phyloP scores from a whole-genome alignment of 1,284 basidiomycete genomes.

The Gomphus sp. region DNA sequence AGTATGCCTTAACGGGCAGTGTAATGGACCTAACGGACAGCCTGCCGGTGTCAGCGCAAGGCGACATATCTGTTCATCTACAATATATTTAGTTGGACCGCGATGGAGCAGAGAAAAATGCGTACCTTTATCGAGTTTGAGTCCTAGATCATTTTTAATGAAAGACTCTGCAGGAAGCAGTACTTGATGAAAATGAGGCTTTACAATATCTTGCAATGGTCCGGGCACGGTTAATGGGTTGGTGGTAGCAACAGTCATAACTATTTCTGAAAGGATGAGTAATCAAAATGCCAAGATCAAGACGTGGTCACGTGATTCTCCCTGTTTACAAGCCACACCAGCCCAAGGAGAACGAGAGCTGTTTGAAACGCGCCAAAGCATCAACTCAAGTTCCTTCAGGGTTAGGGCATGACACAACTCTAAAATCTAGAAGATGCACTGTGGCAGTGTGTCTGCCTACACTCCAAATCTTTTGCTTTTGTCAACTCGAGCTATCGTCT shows the following conservation, averaged over 20 bases:
- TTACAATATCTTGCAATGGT: conserved; percentile 63
- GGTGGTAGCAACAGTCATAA: conserved; percentile 13
- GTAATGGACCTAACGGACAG: conserved; percentile 80
- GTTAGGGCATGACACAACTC: too few species aligned
- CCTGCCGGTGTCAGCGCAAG: conserved; percentile 70
- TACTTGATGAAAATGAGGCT: conserved; percentile 90
- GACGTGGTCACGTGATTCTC: too few species aligned
- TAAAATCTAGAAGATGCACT: too few species aligned
- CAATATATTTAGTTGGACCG: conserved; percentile 8
- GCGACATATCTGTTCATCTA: conserved; percentile 89
- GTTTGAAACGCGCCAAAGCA: too few species aligned
- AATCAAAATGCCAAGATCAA: conserved; percentile 8
- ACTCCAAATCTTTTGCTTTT: too few species aligned
- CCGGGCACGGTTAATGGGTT: conserved; percentile 58
- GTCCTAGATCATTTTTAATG: conserved; percentile 74
- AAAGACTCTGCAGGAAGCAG: conserved; percentile 79
- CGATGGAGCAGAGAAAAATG: conserved; percentile 2
- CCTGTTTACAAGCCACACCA: too few species aligned
- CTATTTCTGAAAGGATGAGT: too few species aligned
- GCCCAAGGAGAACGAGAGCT: too few species aligned
- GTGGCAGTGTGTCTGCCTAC: too few species aligned
- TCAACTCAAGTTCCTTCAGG: too few species aligned
- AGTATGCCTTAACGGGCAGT: conserved; percentile 89
- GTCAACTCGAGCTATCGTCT: too few species aligned
- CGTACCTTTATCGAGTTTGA: conserved; percentile 89